Conservation (phyloP, 73 alveolate genomes). For the Paramecium primaurelia region DNA sequence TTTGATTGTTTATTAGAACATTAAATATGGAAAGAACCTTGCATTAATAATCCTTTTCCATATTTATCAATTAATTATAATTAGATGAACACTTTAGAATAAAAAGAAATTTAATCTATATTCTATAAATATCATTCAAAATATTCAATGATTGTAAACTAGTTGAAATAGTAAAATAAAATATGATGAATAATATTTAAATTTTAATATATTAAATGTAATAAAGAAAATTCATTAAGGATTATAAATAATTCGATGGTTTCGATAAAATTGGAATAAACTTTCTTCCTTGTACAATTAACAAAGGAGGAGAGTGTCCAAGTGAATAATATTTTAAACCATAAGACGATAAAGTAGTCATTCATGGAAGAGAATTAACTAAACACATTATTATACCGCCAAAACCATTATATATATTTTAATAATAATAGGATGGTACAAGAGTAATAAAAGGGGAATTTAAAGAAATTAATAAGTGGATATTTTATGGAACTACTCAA, state of each 20-base stretch:
- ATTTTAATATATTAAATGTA: not conserved
- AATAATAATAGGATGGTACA: not conserved
- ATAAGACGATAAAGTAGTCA: not conserved
- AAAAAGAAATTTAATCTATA: not conserved
- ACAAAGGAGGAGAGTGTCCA: not conserved
- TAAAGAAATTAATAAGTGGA: not conserved
- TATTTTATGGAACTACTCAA: not conserved
- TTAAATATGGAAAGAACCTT: slow-evolving; percentile 28
- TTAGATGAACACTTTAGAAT: not conserved
- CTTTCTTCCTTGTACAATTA: not conserved
- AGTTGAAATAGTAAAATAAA: slow-evolving; percentile 9
- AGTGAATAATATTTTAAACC: not conserved
- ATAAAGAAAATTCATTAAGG: not conserved
- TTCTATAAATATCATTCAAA: slow-evolving; percentile 6
- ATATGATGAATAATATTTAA: not conserved
- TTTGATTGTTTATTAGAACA: not conserved
- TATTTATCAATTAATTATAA: slow-evolving; percentile 10
- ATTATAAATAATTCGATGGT: not conserved
- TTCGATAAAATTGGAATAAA: not conserved
- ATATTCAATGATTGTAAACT: not conserved
- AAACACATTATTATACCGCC: not conserved
- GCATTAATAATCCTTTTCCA: slow-evolving; percentile 35
- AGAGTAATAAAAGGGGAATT: not conserved
- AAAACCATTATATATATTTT: not conserved
- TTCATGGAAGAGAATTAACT: slow-evolving; percentile 24